Percentiles rank a stretch among this genome's conserved stretches.
phyloP scores from a whole-genome alignment of 495 filamentous ascomycete genomes.

The Penicillium mononematosum region DNA sequence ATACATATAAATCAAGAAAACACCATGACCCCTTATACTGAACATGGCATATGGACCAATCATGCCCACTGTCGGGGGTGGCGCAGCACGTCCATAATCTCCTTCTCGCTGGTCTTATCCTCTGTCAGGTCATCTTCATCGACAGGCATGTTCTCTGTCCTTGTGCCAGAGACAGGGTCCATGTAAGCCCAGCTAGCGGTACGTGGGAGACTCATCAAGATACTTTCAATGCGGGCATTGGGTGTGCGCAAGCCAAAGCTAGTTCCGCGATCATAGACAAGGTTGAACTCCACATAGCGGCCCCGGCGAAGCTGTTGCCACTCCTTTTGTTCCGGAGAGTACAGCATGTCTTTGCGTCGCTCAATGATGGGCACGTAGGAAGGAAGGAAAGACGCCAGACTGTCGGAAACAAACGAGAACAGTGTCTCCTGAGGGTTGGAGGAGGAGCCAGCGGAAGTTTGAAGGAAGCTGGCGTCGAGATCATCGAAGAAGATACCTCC shows the following conservation, averaged over 20 bases:
- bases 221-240: conserved; percentile 88
- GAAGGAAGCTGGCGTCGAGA: conserved; percentile 66
- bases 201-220: conserved; percentile 92
- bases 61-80: conserved; percentile 90
- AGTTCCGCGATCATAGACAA: conserved; percentile 95
- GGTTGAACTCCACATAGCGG: conserved; percentile 96
- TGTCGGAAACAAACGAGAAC: conserved; percentile 87
- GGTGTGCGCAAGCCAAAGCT: conserved; percentile 93
- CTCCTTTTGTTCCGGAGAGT: conserved; percentile 76
- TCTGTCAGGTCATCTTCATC: conserved; percentile 43
- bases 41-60: conserved; percentile 7
- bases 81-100: conserved; percentile 79
- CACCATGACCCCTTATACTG: neutral
- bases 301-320: conserved; percentile 96
- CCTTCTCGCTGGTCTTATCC: conserved; percentile 54
- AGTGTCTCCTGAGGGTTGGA: conserved; percentile 86
- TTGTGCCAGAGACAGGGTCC: conserved; percentile 59
- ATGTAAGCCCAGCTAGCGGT: conserved; percentile 96
- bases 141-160: conserved; percentile 34
- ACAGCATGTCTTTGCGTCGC: conserved; percentile 87
- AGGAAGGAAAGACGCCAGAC: conserved; percentile 82
- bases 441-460: conserved; percentile 45
- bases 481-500: conserved; percentile 99
- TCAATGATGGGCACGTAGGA: conserved; percentile 88
- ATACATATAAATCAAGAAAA: conserved; percentile 5